Percentiles rank a stretch among this genome's conserved stretches.
These are phyloP conservation scores for Penicillium freii DNA, from an alignment of 2,329 filamentous ascomycete genomes.

Conservation along the genomic window DNA sequence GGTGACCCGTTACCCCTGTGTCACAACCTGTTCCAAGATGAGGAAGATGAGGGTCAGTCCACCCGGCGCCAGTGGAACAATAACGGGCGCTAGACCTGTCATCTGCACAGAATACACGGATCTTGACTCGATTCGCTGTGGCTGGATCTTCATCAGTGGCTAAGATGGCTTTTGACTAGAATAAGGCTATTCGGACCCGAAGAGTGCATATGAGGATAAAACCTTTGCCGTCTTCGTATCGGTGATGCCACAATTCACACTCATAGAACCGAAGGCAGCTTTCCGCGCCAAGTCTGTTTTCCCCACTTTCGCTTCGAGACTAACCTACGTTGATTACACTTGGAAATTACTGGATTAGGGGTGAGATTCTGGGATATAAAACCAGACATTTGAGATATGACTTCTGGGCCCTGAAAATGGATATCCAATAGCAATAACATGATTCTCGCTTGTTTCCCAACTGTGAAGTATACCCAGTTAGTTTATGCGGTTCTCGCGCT, in stretches of 20 bases:
- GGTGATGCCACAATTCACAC: neutral
- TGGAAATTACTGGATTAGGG: neutral
- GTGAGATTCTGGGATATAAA: no score
- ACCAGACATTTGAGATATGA: neutral
- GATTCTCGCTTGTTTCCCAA: neutral
- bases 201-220: neutral
- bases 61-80: conserved; percentile 14
- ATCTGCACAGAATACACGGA: conserved; percentile 9
- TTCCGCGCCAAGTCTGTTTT: neutral
- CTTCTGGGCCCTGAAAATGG: neutral
- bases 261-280: neutral
- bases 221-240: neutral
- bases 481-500: neutral
- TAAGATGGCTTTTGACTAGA: neutral
- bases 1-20: conserved; percentile 10
- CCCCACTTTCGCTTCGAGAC: neutral
- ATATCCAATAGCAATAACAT: neutral
- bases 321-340: neutral
- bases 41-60: conserved; percentile 10
- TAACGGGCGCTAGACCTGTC: conserved; percentile 6
- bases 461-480: neutral
- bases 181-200: neutral
- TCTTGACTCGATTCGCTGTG: conserved; percentile 4
- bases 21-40: neutral
- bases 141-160: conserved; percentile 13